Evolutionary conservation across 176 grass and related monocot genomes (phyloP).

Genomic region (Raddia distichophylla): DNA sequence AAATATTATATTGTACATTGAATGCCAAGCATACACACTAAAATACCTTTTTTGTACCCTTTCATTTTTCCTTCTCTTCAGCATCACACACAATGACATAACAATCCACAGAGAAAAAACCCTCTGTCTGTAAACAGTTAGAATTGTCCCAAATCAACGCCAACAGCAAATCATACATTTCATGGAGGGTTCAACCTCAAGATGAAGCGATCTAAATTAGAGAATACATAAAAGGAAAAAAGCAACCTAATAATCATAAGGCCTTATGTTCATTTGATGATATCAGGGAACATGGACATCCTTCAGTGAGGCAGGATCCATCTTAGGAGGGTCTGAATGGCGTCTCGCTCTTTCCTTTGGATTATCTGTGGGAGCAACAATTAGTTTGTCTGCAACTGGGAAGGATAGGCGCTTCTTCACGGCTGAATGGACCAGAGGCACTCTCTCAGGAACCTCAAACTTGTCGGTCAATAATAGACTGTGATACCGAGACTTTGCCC

Average conservation of each 20-base stretch:
- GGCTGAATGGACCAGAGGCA: slow-evolving; percentile 45
- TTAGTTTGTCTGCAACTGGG: slow-evolving; percentile 54
- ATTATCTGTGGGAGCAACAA: slow-evolving; percentile 34
- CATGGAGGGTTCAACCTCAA: not conserved
- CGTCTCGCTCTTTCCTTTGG: slow-evolving; percentile 44
- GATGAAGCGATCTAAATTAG: slow-evolving; percentile 43
- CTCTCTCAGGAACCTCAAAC: slow-evolving; percentile 58
- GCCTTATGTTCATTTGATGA: not conserved
- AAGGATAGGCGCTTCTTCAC: slow-evolving; percentile 87
- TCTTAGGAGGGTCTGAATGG: slow-evolving; percentile 66
- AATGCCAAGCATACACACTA: slow-evolving; percentile 15
- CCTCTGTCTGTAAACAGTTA: slow-evolving; percentile 38
- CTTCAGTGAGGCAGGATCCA: slow-evolving; percentile 62
- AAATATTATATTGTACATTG: slow-evolving; percentile 24
- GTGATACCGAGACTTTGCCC: slow-evolving; percentile 66
- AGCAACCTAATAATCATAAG: slow-evolving; percentile 40
- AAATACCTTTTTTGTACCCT: not conserved
- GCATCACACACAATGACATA: slow-evolving; percentile 15
- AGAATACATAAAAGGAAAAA: slow-evolving; percentile 33
- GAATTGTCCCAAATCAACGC: slow-evolving; percentile 46
- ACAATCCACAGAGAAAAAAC: slow-evolving; percentile 32
- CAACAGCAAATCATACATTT: slow-evolving; percentile 37
- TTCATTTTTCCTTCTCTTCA: slow-evolving; percentile 24
- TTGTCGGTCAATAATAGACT: slow-evolving; percentile 55
- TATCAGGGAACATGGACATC: slow-evolving; percentile 51